Evolutionary conservation across 2,329 filamentous ascomycete genomes (phyloP).

Genomic region (Beauveria medogensis): DNA sequence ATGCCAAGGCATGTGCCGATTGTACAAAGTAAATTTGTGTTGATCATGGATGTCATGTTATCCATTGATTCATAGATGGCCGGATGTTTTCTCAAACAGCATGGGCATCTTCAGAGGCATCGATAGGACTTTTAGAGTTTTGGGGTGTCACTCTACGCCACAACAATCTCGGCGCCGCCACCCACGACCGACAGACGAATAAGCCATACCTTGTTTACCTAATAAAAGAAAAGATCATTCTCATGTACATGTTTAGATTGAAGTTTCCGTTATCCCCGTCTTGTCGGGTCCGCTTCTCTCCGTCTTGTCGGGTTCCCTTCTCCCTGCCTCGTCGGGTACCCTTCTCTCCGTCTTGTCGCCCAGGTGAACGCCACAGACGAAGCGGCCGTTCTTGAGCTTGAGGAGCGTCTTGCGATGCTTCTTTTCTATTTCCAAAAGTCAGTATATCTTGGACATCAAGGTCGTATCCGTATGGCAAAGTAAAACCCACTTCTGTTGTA

Average conservation of each 20-base stretch:
- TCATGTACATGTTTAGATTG: neutral
- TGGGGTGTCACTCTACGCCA: no score
- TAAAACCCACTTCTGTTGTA: neutral
- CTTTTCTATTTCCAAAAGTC: neutral
- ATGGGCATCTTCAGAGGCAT: neutral
- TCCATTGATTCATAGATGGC: no score
- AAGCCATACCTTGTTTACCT: no score
- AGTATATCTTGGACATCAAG: neutral
- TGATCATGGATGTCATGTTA: neutral
- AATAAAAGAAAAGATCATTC: no score
- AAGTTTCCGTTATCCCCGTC: neutral
- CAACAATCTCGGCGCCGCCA: no score
- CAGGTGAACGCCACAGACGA: conserved; percentile 1
- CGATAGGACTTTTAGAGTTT: no score
- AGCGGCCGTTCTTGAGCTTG: neutral
- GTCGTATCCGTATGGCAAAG: no score
- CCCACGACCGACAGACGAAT: no score
- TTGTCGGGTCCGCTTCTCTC: neutral
- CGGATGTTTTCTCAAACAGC: neutral
- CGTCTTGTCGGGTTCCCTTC: neutral
- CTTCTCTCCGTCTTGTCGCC: neutral
- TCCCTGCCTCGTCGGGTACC: no score
- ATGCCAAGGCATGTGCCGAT: neutral
- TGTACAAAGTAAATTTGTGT: neutral
- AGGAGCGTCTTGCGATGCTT: neutral